Base-by-base conservation (phyloP, 1,139 yeast species). In the Candida glucosophila region DNA sequence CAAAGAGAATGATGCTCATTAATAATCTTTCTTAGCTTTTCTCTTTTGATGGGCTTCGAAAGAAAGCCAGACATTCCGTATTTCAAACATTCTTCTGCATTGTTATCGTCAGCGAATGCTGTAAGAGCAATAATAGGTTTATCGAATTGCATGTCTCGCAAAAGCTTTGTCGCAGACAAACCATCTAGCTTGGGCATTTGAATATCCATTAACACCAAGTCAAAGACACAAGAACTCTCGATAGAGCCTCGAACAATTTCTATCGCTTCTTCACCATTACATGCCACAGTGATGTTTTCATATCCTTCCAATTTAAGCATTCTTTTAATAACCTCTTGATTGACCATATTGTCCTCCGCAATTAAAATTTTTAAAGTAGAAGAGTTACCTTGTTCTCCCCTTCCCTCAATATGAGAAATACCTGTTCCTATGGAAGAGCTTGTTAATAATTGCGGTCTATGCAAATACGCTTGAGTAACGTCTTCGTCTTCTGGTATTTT, bases 161-260 rank as follows among this genome's bases (percentile, higher is more conserved):
- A 81, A 47, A 69, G 61, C 39, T 63, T 70, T 0, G 96, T 83
- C 1, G 97, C 94, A 17, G 74, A 62, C 22, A 88, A 55, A 2
- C 98, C 98, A 49, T 86, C 94, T 38, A 83, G 67, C 39, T 72
- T 76, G 3, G 97, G 98, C 98, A 90, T 90, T 51, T 86, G 95
- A 27, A 90, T 85, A 54, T 90, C 98, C 97, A 90, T 88, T 44
- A 90, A 81, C 5, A 90, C 73, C 28, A 90, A 55, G 42, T 82
- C 90, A 48, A 66, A 85, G 14, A 49, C 40, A 11, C 53, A 52
- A 15, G 55, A 50, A 10, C 44, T 42, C 11, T 55, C 64, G 29
- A 62, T 56, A 4, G 77, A 61, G 19, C 64, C 66, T 35, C 69
- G 66, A 2, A 82, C 77, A 27, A 63, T 58, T 15, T 73, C 74